Evolutionary conservation across 495 filamentous ascomycete genomes (phyloP), one percentile per base, ranked within the genome.

Genomic region (Pyronema omphalodes): DNA sequence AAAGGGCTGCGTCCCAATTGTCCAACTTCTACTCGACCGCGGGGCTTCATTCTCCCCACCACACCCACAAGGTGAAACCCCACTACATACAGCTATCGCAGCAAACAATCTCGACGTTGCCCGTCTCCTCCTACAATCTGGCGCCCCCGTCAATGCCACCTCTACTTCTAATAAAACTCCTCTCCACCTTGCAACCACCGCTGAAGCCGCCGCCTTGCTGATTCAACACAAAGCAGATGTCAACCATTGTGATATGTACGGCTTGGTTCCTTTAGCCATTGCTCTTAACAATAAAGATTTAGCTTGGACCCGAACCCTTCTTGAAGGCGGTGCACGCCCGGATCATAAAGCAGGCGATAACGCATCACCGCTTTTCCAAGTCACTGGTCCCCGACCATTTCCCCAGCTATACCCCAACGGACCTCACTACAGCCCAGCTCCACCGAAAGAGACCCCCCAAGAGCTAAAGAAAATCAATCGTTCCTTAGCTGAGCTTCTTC

Each of bases 131-230:
- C 52, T 74, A 6, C 48, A 61, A 7, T 47, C 62, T 1, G 68
- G 70, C 1, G 67, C 68, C 0, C 41, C 63, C 11, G 35, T 69
- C 12, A 65, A 71, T 48, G 50, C 62, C 1, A 60, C 53, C 9
- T 68, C 61, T 0, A 41, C 36, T 0, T 63, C 68, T 2, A 68
- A 68, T 0, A 68, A 64, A 40, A 69, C 69, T 1, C 53, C 71
- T 0, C 56, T 73, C 7, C 71, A 73, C 45, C 48, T 71, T 0
- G 68, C 70, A 6, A 67, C 65, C 9, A 65, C 35, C 43, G 37
- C 18, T n/a, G 53, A 50, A 7, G 19, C 17, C 18, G 47, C 29
- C 47, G 19, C 34, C 23, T 11, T 50, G 1, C 29, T 50, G 47
- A 17, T 50, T 11, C 6, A 50, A 19, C 23, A 17, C 2, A 17